Conservation (phyloP, 1,284 basidiomycete species). For the Microbotryum saponariae region DNA sequence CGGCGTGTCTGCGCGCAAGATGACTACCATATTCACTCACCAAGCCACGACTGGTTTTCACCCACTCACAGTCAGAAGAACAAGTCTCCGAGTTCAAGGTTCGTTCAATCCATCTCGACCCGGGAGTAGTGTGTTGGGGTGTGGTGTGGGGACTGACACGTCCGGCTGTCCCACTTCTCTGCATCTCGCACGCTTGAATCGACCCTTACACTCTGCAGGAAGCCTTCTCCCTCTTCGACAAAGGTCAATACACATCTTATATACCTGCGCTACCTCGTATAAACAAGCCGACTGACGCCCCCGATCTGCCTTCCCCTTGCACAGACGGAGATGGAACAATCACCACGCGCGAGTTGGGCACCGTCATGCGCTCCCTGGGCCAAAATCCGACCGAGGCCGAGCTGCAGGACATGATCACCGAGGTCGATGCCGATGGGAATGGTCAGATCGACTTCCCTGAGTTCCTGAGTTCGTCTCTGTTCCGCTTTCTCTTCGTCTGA, state of each 20-base stretch:
- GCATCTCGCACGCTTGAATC: no score
- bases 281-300: neutral
- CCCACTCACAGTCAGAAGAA: conserved; percentile 12
- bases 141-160: no score
- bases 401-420: conserved; percentile 94
- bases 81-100: conserved; percentile 21
- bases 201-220: conserved; percentile 5
- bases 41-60: no score
- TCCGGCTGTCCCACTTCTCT: neutral
- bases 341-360: conserved; percentile 89
- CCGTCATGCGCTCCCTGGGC: conserved; percentile 92
- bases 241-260: conserved; percentile 13
- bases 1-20: no score
- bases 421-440: conserved; percentile 66
- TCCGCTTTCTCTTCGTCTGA: neutral
- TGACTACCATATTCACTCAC: no score
- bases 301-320: neutral
- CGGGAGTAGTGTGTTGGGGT: neutral
- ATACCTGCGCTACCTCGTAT: neutral
- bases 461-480: conserved; percentile 30
- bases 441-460: conserved; percentile 95
- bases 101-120: neutral
- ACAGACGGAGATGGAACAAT: conserved; percentile 93
- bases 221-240: conserved; percentile 34
- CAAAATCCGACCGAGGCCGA: conserved; percentile 96